Evolutionary conservation across 495 filamentous ascomycete species (phyloP).

Genomic region (Daldinia bambusicola): DNA sequence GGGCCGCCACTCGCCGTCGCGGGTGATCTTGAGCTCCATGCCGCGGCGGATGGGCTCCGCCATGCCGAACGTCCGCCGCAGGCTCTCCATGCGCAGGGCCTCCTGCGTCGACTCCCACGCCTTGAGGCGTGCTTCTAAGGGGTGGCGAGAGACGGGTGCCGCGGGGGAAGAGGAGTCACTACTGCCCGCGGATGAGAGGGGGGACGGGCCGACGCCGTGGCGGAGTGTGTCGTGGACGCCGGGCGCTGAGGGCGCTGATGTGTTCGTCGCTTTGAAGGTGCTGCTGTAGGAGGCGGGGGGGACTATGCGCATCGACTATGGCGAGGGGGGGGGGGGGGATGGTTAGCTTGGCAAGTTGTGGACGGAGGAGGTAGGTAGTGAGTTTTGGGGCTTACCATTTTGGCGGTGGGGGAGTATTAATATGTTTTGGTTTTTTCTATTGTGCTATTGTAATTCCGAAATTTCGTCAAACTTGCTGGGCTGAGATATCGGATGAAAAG

Average conservation of each 20-base stretch:
- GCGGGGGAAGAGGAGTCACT: slow-evolving; percentile 26
- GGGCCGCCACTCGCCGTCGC: slow-evolving; percentile 65
- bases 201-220: slow-evolving; percentile 71
- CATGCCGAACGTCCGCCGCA: slow-evolving; percentile 87
- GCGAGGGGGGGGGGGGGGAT: background rate
- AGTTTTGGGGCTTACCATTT: slow-evolving; percentile 57
- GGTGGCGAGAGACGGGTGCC: slow-evolving; percentile 73
- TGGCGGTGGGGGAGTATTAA: slow-evolving; percentile 41
- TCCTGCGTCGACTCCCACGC: slow-evolving; percentile 88
- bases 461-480: background rate
- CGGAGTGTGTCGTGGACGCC: slow-evolving; percentile 93
- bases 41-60: slow-evolving; percentile 92
- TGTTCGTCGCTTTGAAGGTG: slow-evolving; percentile 64
- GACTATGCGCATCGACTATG: slow-evolving; percentile 88
- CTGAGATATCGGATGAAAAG: background rate
- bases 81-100: slow-evolving; percentile 81
- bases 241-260: slow-evolving; percentile 85
- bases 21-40: slow-evolving; percentile 91
- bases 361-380: background rate
- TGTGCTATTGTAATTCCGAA: background rate
- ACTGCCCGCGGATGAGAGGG: slow-evolving; percentile 55
- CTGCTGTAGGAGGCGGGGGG: slow-evolving; percentile 70
- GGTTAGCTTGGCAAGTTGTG: slow-evolving; percentile 35
- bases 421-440: slow-evolving; percentile 20
- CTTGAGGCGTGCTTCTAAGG: slow-evolving; percentile 87